phyloP scores from a whole-genome alignment of 2,329 filamentous ascomycete genomes.

The Fusarium sp. region DNA sequence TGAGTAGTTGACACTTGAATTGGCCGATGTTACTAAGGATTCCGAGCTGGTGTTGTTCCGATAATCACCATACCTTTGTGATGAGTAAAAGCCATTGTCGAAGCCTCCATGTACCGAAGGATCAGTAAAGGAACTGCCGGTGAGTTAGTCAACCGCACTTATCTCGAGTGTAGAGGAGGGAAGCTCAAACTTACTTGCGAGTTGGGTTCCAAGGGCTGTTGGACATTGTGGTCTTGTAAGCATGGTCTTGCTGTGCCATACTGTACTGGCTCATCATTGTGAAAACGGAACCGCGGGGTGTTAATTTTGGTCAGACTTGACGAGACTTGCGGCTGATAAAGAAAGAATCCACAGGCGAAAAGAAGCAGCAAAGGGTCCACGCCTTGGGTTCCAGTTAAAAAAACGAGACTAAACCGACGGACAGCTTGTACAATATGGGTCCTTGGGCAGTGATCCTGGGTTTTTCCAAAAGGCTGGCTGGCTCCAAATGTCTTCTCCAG shows the following conservation, averaged over 20 bases:
- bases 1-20: conserved; percentile 58
- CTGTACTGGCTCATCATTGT: conserved; percentile 53
- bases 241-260: conserved; percentile 61
- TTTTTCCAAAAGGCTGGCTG: conserved; percentile 43
- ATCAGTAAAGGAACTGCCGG: conserved; percentile 49
- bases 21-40: conserved; percentile 50
- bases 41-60: conserved; percentile 27
- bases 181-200: conserved; percentile 60
- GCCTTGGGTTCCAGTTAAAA: conserved; percentile 43
- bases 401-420: conserved; percentile 44
- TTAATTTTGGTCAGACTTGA: conserved; percentile 40
- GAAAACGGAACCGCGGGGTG: conserved; percentile 36
- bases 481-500: conserved; percentile 42
- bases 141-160: conserved; percentile 42
- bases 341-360: conserved; percentile 45
- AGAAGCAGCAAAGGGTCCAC: conserved; percentile 41
- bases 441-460: conserved; percentile 48
- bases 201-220: conserved; percentile 62
- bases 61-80: conserved; percentile 53
- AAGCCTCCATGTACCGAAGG: conserved; percentile 49
- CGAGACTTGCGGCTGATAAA: conserved; percentile 48
- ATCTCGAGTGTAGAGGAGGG: conserved; percentile 6
- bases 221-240: conserved; percentile 59
- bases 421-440: conserved; percentile 47
- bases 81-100: conserved; percentile 53